Conservation (phyloP, 768 basidiomycete genomes). For the Suillus alpinus region DNA sequence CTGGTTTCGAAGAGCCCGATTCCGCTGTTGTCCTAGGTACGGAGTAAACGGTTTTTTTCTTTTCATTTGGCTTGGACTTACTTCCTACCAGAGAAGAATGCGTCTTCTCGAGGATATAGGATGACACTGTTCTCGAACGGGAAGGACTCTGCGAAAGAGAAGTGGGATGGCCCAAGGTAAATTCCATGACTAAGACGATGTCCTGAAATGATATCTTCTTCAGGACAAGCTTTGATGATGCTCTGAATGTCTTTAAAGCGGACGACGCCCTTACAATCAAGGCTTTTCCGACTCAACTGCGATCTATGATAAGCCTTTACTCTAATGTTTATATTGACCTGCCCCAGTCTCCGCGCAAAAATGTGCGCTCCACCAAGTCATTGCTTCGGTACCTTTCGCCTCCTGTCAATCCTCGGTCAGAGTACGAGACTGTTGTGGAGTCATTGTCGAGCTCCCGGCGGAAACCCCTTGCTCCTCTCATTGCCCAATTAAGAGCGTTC, state of each 20-base stretch:
- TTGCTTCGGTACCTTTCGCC: slow-evolving; percentile 51
- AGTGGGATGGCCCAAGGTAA: slow-evolving; percentile 88
- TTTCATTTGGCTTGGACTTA: slow-evolving; percentile 6
- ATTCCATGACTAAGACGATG: neutral
- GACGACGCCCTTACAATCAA: slow-evolving; percentile 67
- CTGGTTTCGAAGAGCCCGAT: slow-evolving; percentile 93
- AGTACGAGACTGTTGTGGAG: slow-evolving; percentile 57
- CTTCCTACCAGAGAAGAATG: slow-evolving; percentile 56
- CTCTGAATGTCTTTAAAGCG: slow-evolving; percentile 67
- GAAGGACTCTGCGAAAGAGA: slow-evolving; percentile 71
- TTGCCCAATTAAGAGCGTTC: slow-evolving; percentile 69
- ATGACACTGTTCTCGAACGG: slow-evolving; percentile 85
- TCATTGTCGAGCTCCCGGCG: slow-evolving; percentile 45
- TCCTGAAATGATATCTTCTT: slow-evolving; percentile 8
- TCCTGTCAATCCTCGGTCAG: slow-evolving; percentile 29
- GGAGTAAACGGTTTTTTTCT: slow-evolving; percentile 8
- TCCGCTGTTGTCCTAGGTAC: slow-evolving; percentile 82
- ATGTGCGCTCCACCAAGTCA: slow-evolving; percentile 42
- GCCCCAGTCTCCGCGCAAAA: slow-evolving; percentile 33
- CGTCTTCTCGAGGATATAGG: slow-evolving; percentile 71
- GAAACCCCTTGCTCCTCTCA: slow-evolving; percentile 58
- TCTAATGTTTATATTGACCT: slow-evolving; percentile 54
- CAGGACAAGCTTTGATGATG: slow-evolving; percentile 67
- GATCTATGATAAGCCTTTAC: slow-evolving; percentile 46
- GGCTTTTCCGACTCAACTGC: slow-evolving; percentile 55